Evolutionary conservation across 345 rosid genomes (phyloP), one percentile per base, ranked within the genome.

Genomic region (Salix viminalis): DNA sequence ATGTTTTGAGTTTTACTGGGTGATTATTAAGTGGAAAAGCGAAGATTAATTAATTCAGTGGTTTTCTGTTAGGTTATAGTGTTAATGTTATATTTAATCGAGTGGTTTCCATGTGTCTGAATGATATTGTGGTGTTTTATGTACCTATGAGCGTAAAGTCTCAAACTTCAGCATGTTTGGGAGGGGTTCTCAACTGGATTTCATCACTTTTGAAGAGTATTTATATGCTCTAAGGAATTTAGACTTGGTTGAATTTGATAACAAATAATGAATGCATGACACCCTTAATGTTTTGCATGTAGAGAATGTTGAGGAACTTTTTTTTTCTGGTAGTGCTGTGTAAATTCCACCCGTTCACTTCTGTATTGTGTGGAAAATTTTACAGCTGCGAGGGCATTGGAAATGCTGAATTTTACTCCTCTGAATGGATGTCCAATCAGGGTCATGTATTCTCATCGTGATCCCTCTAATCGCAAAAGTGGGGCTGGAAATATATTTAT

Each of bases 401-500:
- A 95, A 32, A 10, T 86, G 77, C 87, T 95, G 70, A 95, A 95
- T 81, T 95, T 86, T 79, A 81, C 93, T 36, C 90, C 92, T 77
- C 80, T 95, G 36, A 89, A 93, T 84, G 97, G 93, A 30, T 90
- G 82, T 70, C 87, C 94, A 44, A 86, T 95, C 24, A 87, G 99
- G 86, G 78, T 95, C 54, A 91, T 91, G 98, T 90, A 89, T 80
- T 95, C 98, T 65, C 95, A 87, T 69, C 92, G 95, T 36, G 94
- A 91, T 74, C 91, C 94, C 11, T 90, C 89, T 69, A 71, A 87
- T 78, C 93, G 92, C 69, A 89, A 85, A 83, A 93, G 98, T 89
- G 99, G 99, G 52, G 74, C 96, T n/a, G 98, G 99, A 44, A 96
- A 96, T 78, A 96, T 96, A 24, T 96, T 90, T 72, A 93, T 96